Evolutionary conservation across 257 asterid genomes (phyloP).

Genomic region (Nemophila menziesii): DNA sequence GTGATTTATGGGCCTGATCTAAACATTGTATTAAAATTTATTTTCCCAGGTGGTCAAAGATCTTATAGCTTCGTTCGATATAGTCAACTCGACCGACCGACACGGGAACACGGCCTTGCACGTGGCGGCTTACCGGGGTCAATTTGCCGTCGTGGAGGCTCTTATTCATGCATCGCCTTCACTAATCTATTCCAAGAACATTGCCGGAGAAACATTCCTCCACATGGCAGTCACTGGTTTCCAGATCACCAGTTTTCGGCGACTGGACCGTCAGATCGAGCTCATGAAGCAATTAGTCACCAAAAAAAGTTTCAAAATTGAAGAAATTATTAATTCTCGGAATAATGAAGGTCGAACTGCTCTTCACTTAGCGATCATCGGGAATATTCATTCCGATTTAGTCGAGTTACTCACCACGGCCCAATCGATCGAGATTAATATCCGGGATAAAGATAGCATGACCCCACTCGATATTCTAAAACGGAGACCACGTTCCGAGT

Average conservation of each 20-base stretch:
- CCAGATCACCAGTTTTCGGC: conserved; percentile 72
- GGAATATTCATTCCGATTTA: conserved; percentile 67
- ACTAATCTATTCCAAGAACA: conserved; percentile 32
- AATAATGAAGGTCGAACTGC: conserved; percentile 58
- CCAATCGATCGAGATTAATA: conserved; percentile 42
- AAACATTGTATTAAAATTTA: no score
- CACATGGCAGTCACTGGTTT: conserved; percentile 75
- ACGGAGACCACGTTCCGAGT: conserved; percentile 54
- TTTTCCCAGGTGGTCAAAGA: conserved; percentile 52
- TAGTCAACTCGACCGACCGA: conserved; percentile 53
- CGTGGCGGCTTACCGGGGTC: conserved; percentile 82
- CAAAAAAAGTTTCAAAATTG: conserved; percentile 35
- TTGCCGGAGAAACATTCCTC: conserved; percentile 64
- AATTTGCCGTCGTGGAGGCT: conserved; percentile 64
- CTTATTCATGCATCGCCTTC: conserved; percentile 56
- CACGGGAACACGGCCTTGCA: conserved; percentile 81
- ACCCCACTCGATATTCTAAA: conserved; percentile 73
- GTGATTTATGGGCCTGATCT: no score
- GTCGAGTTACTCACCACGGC: conserved; percentile 69
- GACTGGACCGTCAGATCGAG: conserved; percentile 64
- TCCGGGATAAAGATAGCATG: conserved; percentile 54
- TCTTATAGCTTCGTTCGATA: conserved; percentile 32
- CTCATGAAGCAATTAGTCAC: conserved; percentile 53
- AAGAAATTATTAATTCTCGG: conserved; percentile 38
- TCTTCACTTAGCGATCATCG: conserved; percentile 66